Conservation (phyloP, 225 moss, liverwort and hornwort species). For the Thuidium tamariscinum region DNA sequence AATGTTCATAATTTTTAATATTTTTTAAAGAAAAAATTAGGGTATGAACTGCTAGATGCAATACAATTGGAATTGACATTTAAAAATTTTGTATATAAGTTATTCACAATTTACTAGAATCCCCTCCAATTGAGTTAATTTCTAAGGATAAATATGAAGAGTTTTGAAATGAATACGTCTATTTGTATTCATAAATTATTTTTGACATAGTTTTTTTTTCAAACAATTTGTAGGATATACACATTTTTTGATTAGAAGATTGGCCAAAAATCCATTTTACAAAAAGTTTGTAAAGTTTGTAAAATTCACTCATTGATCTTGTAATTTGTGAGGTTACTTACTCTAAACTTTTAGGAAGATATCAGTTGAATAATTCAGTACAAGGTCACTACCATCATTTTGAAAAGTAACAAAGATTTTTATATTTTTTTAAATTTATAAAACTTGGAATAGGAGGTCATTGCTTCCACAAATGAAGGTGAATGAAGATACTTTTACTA, state of each 20-base stretch:
- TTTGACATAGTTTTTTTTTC: background rate
- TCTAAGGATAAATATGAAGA: background rate
- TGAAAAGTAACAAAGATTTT: background rate
- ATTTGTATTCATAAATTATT: background rate
- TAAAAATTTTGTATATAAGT: background rate
- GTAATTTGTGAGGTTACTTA: background rate
- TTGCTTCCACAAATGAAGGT: background rate
- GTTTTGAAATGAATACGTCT: background rate
- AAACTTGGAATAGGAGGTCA: fast-evolving
- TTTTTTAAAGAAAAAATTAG: too few species aligned
- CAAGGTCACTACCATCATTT: background rate
- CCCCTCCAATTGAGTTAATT: background rate
- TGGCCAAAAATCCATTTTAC: background rate
- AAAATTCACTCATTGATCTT: background rate
- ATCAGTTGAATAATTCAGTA: too few species aligned
- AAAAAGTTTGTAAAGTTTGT: background rate
- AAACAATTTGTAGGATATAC: fast-evolving
- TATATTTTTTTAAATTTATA: background rate
- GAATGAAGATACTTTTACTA: background rate
- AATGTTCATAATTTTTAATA: too few species aligned
- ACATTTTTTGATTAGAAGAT: background rate
- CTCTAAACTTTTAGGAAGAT: background rate
- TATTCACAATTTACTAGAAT: background rate
- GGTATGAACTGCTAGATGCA: background rate
- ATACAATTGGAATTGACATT: background rate